A percentile compares a stretch with the other conserved stretches of the same genome.
phyloP scores from a whole-genome alignment of 2,329 filamentous ascomycete species.

The Phialemonium atrogriseum region DNA sequence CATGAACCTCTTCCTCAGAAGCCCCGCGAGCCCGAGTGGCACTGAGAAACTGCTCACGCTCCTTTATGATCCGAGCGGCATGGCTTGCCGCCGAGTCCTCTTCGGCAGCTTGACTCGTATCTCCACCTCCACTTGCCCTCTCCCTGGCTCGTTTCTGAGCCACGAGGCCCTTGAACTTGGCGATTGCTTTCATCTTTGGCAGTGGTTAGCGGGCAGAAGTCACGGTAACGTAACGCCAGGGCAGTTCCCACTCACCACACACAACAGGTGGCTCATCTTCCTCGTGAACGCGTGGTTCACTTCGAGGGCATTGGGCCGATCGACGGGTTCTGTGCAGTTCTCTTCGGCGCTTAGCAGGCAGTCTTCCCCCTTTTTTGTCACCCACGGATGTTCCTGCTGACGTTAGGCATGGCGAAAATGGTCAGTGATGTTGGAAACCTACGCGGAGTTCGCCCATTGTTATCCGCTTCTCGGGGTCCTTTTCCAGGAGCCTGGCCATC shows the following conservation, averaged over 20 bases:
- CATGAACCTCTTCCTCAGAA: slow-evolving; percentile 48
- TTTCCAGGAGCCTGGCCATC: slow-evolving; percentile 67
- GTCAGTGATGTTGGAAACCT: slow-evolving; percentile 23
- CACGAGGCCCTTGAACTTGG: slow-evolving; percentile 74
- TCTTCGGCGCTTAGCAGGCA: slow-evolving; percentile 72
- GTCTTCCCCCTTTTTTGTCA: slow-evolving; percentile 73
- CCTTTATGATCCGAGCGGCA: slow-evolving; percentile 39
- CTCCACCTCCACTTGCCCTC: not conserved
- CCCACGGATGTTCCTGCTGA: slow-evolving; percentile 78
- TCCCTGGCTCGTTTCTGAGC: slow-evolving; percentile 28
- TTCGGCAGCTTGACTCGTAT: not conserved
- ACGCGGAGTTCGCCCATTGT: slow-evolving; percentile 76
- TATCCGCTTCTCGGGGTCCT: slow-evolving; percentile 76
- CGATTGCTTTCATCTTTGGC: slow-evolving; percentile 75
- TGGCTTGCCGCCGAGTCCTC: slow-evolving; percentile 34
- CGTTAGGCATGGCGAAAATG: slow-evolving; percentile 13
- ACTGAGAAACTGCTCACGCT: slow-evolving; percentile 33
- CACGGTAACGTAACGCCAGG: not conserved
- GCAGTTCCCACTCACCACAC: slow-evolving; percentile 67
- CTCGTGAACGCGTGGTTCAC: slow-evolving; percentile 84
- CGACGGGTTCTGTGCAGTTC: slow-evolving; percentile 74
- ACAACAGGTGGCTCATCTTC: slow-evolving; percentile 79
- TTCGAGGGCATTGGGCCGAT: slow-evolving; percentile 82
- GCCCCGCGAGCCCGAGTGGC: slow-evolving; percentile 4
- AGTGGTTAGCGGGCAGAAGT: slow-evolving; percentile 1